Percentiles rank a stretch among this genome's conserved stretches.
Evolutionary conservation across 495 filamentous ascomycete species (phyloP).

Genomic region (Lentithecium fluviatile): DNA sequence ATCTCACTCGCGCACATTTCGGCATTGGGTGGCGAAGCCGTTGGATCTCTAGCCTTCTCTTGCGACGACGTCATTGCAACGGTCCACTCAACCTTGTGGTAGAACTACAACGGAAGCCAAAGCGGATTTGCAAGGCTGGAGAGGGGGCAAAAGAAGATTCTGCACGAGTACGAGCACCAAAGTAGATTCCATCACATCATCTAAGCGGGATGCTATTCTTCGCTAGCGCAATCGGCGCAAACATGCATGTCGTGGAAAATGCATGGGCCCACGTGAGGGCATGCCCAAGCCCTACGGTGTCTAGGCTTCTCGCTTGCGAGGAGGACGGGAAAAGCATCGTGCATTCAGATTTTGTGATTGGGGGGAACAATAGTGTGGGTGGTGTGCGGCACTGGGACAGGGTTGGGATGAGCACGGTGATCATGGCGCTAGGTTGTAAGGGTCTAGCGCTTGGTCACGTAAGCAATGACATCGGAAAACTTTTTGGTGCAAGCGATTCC

Average conservation of each 20-base stretch:
- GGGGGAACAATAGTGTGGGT: neutral
- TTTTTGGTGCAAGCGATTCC: too few species aligned
- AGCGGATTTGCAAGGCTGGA: neutral
- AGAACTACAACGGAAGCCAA: neutral
- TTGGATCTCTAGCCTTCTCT: neutral
- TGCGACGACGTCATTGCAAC: neutral
- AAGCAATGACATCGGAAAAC: too few species aligned
- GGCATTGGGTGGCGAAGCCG: neutral
- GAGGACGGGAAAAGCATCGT: neutral
- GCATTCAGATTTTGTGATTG: neutral
- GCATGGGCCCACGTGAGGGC: neutral
- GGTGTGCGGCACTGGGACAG: too few species aligned
- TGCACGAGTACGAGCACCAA: neutral
- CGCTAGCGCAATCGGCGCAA: neutral
- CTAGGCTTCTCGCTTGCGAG: neutral
- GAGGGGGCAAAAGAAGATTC: neutral
- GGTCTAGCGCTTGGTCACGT: too few species aligned
- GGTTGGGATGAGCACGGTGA: too few species aligned
- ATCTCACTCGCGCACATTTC: constrained; percentile 7
- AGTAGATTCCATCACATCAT: neutral
- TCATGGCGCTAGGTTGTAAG: too few species aligned
- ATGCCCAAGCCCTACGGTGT: neutral
- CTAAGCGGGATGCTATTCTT: neutral
- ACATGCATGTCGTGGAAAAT: neutral
- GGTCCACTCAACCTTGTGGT: neutral